Percentiles rank a stretch among this genome's conserved stretches.
Evolutionary conservation across 176 grass and related monocot genomes (phyloP).

Genomic region (Ampelocalamus luodianensis): DNA sequence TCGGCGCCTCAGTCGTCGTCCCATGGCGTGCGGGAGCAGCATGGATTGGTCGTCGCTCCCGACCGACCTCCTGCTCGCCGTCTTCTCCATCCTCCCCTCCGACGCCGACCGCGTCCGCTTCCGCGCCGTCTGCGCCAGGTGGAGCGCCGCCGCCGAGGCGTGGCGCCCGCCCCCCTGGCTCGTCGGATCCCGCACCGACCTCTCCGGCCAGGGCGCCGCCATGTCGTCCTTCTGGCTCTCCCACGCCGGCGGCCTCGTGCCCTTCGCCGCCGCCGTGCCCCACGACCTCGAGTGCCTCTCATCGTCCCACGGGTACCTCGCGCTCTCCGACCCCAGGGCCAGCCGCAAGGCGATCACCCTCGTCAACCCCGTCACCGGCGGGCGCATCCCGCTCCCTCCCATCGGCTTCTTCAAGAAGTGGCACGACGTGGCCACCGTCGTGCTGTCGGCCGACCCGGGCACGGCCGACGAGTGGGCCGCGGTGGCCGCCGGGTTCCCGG

Average conservation of each 20-base stretch:
- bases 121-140: slow-evolving; percentile 46
- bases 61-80: slow-evolving; percentile 36
- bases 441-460: slow-evolving; percentile 44
- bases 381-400: slow-evolving; percentile 46
- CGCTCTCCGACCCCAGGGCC: slow-evolving; percentile 32
- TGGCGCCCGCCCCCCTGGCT: slow-evolving; percentile 59
- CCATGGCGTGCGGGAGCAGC: background rate
- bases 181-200: slow-evolving; percentile 43
- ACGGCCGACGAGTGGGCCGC: slow-evolving; percentile 38
- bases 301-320: slow-evolving; percentile 54
- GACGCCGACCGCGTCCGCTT: slow-evolving; percentile 51
- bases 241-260: slow-evolving; percentile 20
- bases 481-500: slow-evolving; percentile 50
- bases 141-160: slow-evolving; percentile 31
- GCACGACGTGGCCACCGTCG: slow-evolving; percentile 52
- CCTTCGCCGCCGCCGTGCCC: slow-evolving; percentile 45
- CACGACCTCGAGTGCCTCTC: slow-evolving; percentile 43
- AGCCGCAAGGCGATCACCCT: slow-evolving; percentile 45
- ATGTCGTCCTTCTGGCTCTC: slow-evolving; percentile 53
- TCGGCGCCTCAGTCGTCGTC: background rate
- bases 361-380: slow-evolving; percentile 41
- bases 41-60: slow-evolving; percentile 48
- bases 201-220: slow-evolving; percentile 28
- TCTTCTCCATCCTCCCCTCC: slow-evolving; percentile 39
- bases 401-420: slow-evolving; percentile 50